Evolutionary conservation across 2,329 filamentous ascomycete genomes (phyloP), one percentile per base, ranked within the genome.

Genomic region (Talaromyces sp.): DNA sequence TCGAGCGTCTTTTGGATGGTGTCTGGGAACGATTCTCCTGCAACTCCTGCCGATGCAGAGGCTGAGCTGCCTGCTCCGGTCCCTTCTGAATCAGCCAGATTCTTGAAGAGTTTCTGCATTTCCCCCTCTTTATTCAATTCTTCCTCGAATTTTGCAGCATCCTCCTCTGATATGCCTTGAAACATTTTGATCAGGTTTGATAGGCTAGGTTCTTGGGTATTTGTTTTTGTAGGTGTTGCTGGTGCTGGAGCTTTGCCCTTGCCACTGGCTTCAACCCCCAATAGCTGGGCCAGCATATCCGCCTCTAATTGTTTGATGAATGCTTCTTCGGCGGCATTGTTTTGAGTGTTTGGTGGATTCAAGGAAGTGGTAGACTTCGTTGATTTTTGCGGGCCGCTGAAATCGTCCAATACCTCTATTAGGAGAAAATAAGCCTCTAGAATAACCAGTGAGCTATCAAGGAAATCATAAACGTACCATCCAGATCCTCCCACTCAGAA

Each of bases 1-100:
- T 96, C 92, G 90, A 99, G 97, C 0, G 95, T 98, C 71, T 88
- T 88, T 67, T 90, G 89, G 72, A 99, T 98, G 0, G 92, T 96
- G 66, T 97, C 93, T 74, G 96, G 92, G 78, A 99, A 99, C 0
- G 85, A 87, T 56, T 41, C 61, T 49, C 56, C 56, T 45, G 56
- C 89, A 87, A 47, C 91, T 27, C 69, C 68, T n/a, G 66, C 67
- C 50, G 73, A 68, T 31, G 70, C 68, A 1, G 73, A 66, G 35
- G 75, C 67, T 31, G 71, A 63, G 19, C 74, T 67, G 19, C 74
- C 67, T 7, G 63, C 65, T 19, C 57, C 57, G 11, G 56, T 45
- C 27, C 66, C 50, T 13, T 67, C 68, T 59, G 49, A 35, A 31
- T 13, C 25, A 17, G n/a, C 33, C 5, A 41, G 50, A 19, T 50